Conservation (phyloP, 2,329 filamentous ascomycete genomes). For the Clonostachys chloroleuca region DNA sequence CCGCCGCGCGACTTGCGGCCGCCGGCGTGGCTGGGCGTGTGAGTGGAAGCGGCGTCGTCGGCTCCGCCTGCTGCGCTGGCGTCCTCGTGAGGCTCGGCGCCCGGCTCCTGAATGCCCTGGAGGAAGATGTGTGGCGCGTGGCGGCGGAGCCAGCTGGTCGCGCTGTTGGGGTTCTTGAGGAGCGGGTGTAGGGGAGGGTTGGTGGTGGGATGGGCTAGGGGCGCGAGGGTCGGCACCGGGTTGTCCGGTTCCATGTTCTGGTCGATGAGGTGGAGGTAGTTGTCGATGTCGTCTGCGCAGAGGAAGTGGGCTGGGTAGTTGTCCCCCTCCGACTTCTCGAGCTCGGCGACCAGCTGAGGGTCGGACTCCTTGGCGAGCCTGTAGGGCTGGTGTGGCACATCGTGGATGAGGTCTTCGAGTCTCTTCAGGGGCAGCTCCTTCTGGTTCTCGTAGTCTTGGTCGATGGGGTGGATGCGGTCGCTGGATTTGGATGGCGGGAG, state of each 20-base stretch:
- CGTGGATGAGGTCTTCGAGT: constrained; percentile 42
- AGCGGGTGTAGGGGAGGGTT: constrained; percentile 31
- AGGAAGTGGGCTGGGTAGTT: constrained; percentile 62
- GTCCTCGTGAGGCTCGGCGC: constrained; percentile 29
- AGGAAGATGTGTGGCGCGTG: constrained; percentile 82
- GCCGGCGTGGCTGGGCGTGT: constrained; percentile 11
- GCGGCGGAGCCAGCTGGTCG: constrained; percentile 92
- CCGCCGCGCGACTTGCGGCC: constrained; percentile 28
- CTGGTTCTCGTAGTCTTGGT: constrained; percentile 27
- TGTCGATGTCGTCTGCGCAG: constrained; percentile 65
- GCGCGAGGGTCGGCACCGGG: constrained; percentile 46
- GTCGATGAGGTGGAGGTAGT: constrained; percentile 67
- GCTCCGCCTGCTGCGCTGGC: constrained; percentile 21
- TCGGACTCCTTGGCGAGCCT: constrained; percentile 57
- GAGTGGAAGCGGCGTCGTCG: constrained; percentile 10
- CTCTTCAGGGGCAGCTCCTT: constrained; percentile 39
- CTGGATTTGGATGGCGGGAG: constrained; percentile 35
- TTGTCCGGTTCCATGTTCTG: constrained; percentile 34
- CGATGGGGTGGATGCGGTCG: constrained; percentile 17
- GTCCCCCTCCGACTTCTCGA: constrained; percentile 44
- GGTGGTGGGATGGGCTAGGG: constrained; percentile 32
- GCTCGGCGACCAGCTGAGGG: constrained; percentile 48
- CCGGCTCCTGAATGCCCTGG: constrained; percentile 72
- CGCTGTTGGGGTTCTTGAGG: constrained; percentile 75
- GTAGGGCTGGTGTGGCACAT: constrained; percentile 47